Base-by-base conservation (phyloP, 1,139 yeast genomes). In the Yamadazyma siamensis region DNA sequence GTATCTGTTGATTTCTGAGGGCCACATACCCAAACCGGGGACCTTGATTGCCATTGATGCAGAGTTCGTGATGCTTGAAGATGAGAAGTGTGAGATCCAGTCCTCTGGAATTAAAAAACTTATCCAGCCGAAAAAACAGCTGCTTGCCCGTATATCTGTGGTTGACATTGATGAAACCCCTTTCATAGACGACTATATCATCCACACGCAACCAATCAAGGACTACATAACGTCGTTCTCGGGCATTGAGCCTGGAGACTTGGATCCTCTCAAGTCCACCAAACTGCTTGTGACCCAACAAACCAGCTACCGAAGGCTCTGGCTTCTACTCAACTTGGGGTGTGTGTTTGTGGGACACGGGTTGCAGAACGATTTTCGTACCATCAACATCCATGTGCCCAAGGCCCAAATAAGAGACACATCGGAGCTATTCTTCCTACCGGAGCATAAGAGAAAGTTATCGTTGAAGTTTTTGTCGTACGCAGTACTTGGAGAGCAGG, bases 331-430 rank as follows among this genome's bases (percentile, higher is more conserved):
- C 35, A 91, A 89, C 50, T 53, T 88, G 36, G 97, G 97, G 0
- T 89, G 95, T 50, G 74, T 84, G 0, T 91, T 94, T 60, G 88
- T 94, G 24, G 99, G 99, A 0, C 99, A 94, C 60, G 96, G 97
- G 2, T 66, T 94, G 36, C 71, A 75, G 30, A 88, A 87, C 44
- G 99, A 94, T 61, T 94, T 94, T 66, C 68, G 96, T 47, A 86
- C 94, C 24, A 91, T 94, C 45, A 89, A 91, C 50, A 77, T 91
- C 31, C 86, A 84, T 50, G 94, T 94, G 5, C 97, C 98, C 0
- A 67, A 68, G 24, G 55, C 59, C 3, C 98, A 94, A 54, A 89
- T 94, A 17, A 68, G 94, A 34, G 99, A 94, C 54, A 94, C 99
- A 0, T 80, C 87, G 1, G 80, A 82, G 28, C 75, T 87, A 36